Evolutionary conservation across 2,329 filamentous ascomycete genomes (phyloP).

Genomic region (Diaporthe destruens): DNA sequence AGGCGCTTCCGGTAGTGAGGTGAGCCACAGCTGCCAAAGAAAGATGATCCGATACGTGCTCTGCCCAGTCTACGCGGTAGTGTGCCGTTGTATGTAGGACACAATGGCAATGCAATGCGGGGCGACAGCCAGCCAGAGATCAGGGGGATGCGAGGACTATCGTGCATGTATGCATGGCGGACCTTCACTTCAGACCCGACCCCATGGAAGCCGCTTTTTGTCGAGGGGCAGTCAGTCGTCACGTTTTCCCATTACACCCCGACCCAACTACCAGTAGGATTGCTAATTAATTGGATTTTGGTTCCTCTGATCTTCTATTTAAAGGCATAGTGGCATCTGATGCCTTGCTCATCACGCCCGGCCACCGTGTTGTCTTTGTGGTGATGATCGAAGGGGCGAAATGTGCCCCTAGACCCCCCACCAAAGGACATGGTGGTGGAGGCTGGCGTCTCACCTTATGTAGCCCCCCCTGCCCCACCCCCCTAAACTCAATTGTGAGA

Average conservation of each 20-base stretch:
- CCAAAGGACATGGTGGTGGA: neutral
- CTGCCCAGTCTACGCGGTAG: neutral
- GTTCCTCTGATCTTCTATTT: slow-evolving; percentile 18
- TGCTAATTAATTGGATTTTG: neutral
- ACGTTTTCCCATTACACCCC: neutral
- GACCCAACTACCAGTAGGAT: slow-evolving; percentile 8
- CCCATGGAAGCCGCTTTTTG: neutral
- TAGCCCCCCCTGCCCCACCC: neutral
- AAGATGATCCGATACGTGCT: neutral
- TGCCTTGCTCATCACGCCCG: slow-evolving; percentile 4
- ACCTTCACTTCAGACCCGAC: neutral
- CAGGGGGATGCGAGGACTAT: neutral
- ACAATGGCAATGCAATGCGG: too few species aligned
- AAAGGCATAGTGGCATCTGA: neutral
- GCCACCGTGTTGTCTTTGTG: slow-evolving; percentile 6
- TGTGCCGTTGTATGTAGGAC: neutral
- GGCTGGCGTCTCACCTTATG: slow-evolving; percentile 4
- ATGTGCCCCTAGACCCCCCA: slow-evolving; percentile 5
- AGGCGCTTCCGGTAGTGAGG: slow-evolving; percentile 3
- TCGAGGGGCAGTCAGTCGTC: neutral
- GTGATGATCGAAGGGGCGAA: slow-evolving; percentile 9
- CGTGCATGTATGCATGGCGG: neutral
- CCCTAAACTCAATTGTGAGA: slow-evolving; percentile 28
- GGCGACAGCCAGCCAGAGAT: neutral
- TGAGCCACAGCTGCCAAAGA: neutral